These are phyloP conservation scores for Jamesozyma jinghongensis DNA, from an alignment of 805 yeast species.

Conservation along the genomic window DNA sequence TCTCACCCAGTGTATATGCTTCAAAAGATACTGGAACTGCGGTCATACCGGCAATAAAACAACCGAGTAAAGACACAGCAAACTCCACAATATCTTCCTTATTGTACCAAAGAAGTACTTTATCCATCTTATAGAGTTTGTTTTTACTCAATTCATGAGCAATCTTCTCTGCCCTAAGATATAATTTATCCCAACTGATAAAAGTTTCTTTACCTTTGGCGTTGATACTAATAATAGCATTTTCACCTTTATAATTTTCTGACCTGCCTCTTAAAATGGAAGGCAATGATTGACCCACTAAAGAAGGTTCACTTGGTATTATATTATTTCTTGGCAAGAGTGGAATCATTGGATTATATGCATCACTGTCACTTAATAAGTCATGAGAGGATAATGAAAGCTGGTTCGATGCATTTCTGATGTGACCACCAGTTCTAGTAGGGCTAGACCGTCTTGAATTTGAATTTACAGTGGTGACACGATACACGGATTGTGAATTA, in stretches of 20 bases:
- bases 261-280: slow-evolving; percentile 69
- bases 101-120: slow-evolving; percentile 77
- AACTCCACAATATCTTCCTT: slow-evolving; percentile 80
- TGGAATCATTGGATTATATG: slow-evolving; percentile 29
- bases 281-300: slow-evolving; percentile 42
- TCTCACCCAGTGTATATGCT: slow-evolving; percentile 51
- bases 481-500: slow-evolving; percentile 7
- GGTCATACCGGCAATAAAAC: slow-evolving; percentile 85
- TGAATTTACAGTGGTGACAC: slow-evolving; percentile 28
- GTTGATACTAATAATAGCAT: slow-evolving; percentile 67
- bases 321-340: slow-evolving; percentile 33
- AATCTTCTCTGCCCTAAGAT: slow-evolving; percentile 73
- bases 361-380: slow-evolving; percentile 5
- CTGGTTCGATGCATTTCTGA: slow-evolving; percentile 16
- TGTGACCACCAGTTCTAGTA: slow-evolving; percentile 5
- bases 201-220: slow-evolving; percentile 71
- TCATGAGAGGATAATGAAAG: slow-evolving; percentile 28
- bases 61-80: slow-evolving; percentile 77
- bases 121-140: slow-evolving; percentile 60
- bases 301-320: not conserved
- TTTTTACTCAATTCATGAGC: slow-evolving; percentile 40
- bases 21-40: slow-evolving; percentile 88
- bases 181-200: slow-evolving; percentile 85
- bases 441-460: slow-evolving; percentile 14
- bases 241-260: slow-evolving; percentile 50